Base-by-base conservation (phyloP, 495 filamentous ascomycete genomes). In the Lentithecium fluviatile region DNA sequence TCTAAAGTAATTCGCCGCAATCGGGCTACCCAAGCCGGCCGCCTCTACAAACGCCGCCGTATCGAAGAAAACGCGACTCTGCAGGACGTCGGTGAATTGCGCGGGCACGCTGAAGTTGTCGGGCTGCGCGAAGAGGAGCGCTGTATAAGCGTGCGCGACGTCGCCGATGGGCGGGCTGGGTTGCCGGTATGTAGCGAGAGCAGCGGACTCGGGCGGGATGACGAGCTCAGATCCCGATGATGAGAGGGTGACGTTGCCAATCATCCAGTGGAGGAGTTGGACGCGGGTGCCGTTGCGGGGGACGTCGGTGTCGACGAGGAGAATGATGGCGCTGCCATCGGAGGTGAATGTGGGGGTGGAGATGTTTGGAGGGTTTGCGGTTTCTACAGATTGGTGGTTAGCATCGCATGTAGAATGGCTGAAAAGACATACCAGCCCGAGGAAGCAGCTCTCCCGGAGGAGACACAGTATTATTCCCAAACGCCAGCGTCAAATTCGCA, bases 231-330 rank as follows among this genome's bases (percentile, higher is more conserved):
- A 52, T 65, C 37, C 36, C 48, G 51, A 45, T 65, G 29, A n/a
- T n/a, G 61, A 12, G 2, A 68, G 45, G 0, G 58, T 45, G 24
- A 77, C 47, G 42, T 70, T 48, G 2, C 71, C 48, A n/a, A 73
- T 73, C 40, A 75, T 73, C 76, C 77, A 79, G 58, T 77, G 76
- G 0, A 78, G 58, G 7, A 77, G 62, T 0, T 73, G 59, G 2
- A 70, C 72, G 3, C 51, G 48, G 5, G 56, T 73, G 4, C 56
- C 62, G 15, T 67, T 64, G 19, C 51, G 55, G 3, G 72, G 49
- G 5, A 71, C 76, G 58, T 78, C 75, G 2, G 67, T 66, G 59
- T 77, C 76, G 21, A 78, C 64, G 52, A 75, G 66, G 26, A 78
- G 37, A 10, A 76, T 20, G 3, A 75, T 49, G 42, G 45, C 57